Percentiles rank a stretch among this genome's conserved stretches.
These are phyloP conservation scores for Clarireedia monteithiana DNA, from an alignment of 2,329 filamentous ascomycete species.

Conservation along the genomic window DNA sequence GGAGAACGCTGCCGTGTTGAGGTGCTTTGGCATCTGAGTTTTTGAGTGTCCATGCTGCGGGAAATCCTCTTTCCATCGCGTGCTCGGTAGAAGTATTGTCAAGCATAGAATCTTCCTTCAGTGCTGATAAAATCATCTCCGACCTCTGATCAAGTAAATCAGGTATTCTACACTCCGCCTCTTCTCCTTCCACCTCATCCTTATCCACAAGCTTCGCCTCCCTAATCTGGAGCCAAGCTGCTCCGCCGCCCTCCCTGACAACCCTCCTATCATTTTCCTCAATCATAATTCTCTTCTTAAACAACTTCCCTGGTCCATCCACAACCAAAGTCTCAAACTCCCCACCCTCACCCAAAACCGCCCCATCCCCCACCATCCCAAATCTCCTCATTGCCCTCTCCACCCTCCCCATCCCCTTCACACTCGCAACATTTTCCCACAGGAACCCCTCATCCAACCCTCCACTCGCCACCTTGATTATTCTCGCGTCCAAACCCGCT, in stretches of 20 bases:
- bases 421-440: slow-evolving; percentile 69
- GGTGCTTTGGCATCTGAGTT: neutral
- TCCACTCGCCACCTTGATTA: slow-evolving; percentile 91
- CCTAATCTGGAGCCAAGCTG: slow-evolving; percentile 60
- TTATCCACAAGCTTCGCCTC: slow-evolving; percentile 41
- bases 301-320: slow-evolving; percentile 66
- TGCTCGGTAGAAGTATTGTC: neutral
- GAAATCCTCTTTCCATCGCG: neutral
- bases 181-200: slow-evolving; percentile 32
- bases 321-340: slow-evolving; percentile 93
- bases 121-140: slow-evolving; percentile 12
- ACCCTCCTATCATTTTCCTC: slow-evolving; percentile 43
- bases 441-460: slow-evolving; percentile 75
- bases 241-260: slow-evolving; percentile 66
- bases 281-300: slow-evolving; percentile 63
- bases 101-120: slow-evolving; percentile 1
- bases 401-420: slow-evolving; percentile 39
- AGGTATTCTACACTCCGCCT: slow-evolving; percentile 45
- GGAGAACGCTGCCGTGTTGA: slow-evolving; percentile 1
- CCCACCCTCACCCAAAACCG: slow-evolving; percentile 82
- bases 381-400: slow-evolving; percentile 56
- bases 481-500: slow-evolving; percentile 74
- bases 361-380: slow-evolving; percentile 55
- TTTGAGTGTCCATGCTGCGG: neutral
- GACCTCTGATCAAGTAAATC: slow-evolving; percentile 60